These are phyloP conservation scores for Heritiera fomes DNA, from an alignment of 345 rosid genomes.

Conservation along the genomic window DNA sequence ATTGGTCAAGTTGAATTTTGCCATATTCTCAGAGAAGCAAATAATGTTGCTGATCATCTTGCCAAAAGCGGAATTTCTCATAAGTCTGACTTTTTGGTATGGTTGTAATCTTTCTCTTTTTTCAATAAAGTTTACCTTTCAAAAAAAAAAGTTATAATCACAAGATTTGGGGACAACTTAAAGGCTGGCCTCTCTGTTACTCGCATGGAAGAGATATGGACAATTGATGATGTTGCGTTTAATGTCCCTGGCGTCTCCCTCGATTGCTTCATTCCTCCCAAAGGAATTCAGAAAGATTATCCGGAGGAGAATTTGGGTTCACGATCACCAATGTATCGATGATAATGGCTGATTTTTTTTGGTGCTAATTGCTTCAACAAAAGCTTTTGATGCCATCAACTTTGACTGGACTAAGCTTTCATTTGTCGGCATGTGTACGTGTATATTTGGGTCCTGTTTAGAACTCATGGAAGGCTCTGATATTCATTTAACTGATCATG, in stretches of 20 bases:
- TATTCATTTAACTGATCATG: background rate
- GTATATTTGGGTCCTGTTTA: background rate
- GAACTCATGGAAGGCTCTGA: background rate
- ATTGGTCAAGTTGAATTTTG: too few species aligned
- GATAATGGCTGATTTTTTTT: background rate
- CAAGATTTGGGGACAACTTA: slow-evolving; percentile 78
- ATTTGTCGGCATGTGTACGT: background rate
- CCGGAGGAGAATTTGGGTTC: slow-evolving; percentile 42
- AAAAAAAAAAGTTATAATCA: slow-evolving; percentile 46
- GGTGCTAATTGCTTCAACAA: background rate
- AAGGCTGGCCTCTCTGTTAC: slow-evolving; percentile 69
- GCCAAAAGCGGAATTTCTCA: too few species aligned
- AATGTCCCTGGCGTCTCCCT: slow-evolving; percentile 73
- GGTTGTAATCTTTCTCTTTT: too few species aligned
- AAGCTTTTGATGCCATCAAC: slow-evolving; percentile 1
- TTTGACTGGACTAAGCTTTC: slow-evolving; percentile 1
- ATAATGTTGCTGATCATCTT: too few species aligned
- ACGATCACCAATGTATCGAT: slow-evolving; percentile 32
- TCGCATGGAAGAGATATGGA: slow-evolving; percentile 85
- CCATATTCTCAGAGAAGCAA: too few species aligned
- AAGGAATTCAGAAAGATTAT: slow-evolving; percentile 51
- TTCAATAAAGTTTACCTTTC: too few species aligned
- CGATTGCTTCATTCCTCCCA: slow-evolving; percentile 91
- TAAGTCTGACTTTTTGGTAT: too few species aligned
- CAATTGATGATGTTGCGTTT: slow-evolving; percentile 81